These are phyloP conservation scores for Irpex rosettiformis DNA, from an alignment of 1,284 basidiomycete genomes.

Conservation along the genomic window DNA sequence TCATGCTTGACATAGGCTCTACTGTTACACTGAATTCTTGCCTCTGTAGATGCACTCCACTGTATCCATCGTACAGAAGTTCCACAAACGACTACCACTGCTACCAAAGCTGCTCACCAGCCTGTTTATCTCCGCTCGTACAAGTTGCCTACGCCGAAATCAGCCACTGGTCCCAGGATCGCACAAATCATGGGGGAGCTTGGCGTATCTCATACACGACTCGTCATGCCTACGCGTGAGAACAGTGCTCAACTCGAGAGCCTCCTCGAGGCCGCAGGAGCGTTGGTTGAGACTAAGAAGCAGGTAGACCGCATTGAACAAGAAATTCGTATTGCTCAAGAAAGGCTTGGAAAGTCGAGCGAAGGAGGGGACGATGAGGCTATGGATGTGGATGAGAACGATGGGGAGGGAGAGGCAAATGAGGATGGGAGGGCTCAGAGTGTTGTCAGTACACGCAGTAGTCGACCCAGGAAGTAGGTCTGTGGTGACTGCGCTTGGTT, in stretches of 20 bases:
- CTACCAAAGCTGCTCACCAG: constrained; percentile 73
- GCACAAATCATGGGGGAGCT: constrained; percentile 74
- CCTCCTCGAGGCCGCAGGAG: constrained; percentile 66
- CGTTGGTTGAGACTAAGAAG: constrained; percentile 84
- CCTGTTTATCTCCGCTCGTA: constrained; percentile 80
- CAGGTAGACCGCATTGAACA: constrained; percentile 83
- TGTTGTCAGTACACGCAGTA: constrained; percentile 58
- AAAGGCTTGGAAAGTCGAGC: constrained; percentile 58
- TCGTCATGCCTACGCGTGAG: constrained; percentile 89
- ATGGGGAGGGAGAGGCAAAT: constrained; percentile 32
- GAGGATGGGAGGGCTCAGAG: constrained; percentile 62
- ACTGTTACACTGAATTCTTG: background rate
- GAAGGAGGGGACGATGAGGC: constrained; percentile 31
- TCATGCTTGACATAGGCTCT: background rate
- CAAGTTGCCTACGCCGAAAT: constrained; percentile 77
- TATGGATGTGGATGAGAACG: constrained; percentile 27
- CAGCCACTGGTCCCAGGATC: constrained; percentile 70
- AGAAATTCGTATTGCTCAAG: constrained; percentile 72
- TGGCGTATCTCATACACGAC: constrained; percentile 65
- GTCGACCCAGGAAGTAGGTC: constrained; percentile 57
- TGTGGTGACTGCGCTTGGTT: no score
- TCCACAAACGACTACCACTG: constrained; percentile 42
- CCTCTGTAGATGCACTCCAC: constrained; percentile 57
- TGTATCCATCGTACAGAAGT: constrained; percentile 76
- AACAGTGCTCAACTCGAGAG: constrained; percentile 74